These are phyloP conservation scores for Picochlorum sp. DNA, from an alignment of 139 green algal genomes.

Conservation along the genomic window DNA sequence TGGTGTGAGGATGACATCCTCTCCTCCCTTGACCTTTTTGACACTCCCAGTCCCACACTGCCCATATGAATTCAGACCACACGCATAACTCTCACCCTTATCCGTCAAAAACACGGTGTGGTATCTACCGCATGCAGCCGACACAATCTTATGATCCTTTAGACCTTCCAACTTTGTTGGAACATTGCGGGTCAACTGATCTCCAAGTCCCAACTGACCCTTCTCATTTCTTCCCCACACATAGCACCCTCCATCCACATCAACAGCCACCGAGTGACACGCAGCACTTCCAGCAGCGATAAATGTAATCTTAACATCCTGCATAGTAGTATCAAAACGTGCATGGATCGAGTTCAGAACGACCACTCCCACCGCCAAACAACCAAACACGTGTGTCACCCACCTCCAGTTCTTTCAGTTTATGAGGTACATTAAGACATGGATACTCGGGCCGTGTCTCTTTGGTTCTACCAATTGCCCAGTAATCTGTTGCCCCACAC, in stretches of 20 bases:
- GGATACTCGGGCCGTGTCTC: slow-evolving; percentile 45
- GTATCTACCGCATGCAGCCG: slow-evolving; percentile 45
- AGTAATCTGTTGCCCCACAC: slow-evolving; percentile 65
- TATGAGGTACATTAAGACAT: slow-evolving; percentile 56
- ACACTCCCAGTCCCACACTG: slow-evolving; percentile 64
- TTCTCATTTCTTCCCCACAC: slow-evolving; percentile 89
- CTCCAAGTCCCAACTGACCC: slow-evolving; percentile 82
- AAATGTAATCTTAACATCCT: slow-evolving; percentile 69
- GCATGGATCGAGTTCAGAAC: not conserved
- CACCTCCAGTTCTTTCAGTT: slow-evolving; percentile 61
- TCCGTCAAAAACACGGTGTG: slow-evolving; percentile 63
- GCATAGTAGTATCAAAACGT: not conserved
- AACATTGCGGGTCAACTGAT: slow-evolving; percentile 61
- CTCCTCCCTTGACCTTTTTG: slow-evolving; percentile 45
- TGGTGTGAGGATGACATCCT: slow-evolving; percentile 24
- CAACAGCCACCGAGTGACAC: slow-evolving; percentile 63
- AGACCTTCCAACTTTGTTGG: slow-evolving; percentile 19
- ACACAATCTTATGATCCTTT: slow-evolving; percentile 15
- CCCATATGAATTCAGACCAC: slow-evolving; percentile 74
- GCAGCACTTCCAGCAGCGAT: slow-evolving; percentile 59
- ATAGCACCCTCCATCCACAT: slow-evolving; percentile 59
- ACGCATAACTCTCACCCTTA: slow-evolving; percentile 60
- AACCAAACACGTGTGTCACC: not conserved
- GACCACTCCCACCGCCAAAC: not conserved
- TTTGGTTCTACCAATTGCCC: slow-evolving; percentile 24